Evolutionary conservation across 176 grass and related monocot species (phyloP).

Genomic region (Oryza nivara): DNA sequence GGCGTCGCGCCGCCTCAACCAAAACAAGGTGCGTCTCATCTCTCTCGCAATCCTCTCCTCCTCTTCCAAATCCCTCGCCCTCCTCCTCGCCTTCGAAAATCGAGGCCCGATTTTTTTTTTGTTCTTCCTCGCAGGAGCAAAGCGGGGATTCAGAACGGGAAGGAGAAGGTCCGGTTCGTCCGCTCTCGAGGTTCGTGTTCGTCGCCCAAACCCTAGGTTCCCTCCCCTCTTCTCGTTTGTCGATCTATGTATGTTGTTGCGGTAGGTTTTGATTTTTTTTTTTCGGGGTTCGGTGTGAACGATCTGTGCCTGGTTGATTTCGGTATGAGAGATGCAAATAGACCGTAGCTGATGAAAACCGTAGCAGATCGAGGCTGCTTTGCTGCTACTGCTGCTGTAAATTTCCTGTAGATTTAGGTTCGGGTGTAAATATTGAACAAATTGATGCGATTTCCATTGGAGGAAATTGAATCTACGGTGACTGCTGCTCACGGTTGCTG

Average conservation of each 20-base stretch:
- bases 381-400: not conserved
- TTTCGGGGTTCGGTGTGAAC: not conserved
- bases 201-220: not conserved
- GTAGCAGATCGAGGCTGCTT: not conserved
- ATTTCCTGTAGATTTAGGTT: not conserved
- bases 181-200: constrained; percentile 17
- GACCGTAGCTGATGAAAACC: not conserved
- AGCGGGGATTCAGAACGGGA: not conserved
- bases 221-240: not conserved
- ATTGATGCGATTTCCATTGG: not conserved
- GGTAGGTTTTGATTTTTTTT: not conserved
- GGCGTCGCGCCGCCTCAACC: not conserved
- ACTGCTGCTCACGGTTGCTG: not conserved
- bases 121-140: not conserved
- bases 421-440: not conserved
- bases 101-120: not conserved
- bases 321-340: not conserved
- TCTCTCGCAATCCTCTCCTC: not conserved
- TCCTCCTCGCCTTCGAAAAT: not conserved
- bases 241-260: not conserved
- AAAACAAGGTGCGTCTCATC: not conserved
- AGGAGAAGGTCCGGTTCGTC: not conserved
- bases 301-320: not conserved
- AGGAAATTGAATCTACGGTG: not conserved
- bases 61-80: not conserved